Evolutionary conservation across 1,139 yeast genomes (phyloP), one percentile per base, ranked within the genome.

Genomic region (Yamadazyma sp.): DNA sequence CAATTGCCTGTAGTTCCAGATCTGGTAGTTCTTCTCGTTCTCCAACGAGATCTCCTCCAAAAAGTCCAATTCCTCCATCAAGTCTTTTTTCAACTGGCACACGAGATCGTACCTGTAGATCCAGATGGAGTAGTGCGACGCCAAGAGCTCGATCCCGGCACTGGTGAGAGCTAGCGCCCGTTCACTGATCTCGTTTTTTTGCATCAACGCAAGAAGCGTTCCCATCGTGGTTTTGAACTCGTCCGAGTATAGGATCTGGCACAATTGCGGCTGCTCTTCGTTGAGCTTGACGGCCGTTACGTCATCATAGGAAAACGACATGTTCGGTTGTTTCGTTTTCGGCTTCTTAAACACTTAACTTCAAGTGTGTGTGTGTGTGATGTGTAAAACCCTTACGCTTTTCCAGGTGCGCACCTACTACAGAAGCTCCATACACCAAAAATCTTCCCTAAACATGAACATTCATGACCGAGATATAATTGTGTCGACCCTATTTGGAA

Each of bases 61-160:
- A 96, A 96, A 89, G 34, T 77, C 77, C 30, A 85, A 62, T 54
- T 85, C 94, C 11, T 66, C 63, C 15, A 59, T 54, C 29, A 77
- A 52, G 47, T 69, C 60, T 36, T 64, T 56, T 14, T 63, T 47
- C 49, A 79, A 52, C 45, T 57, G 51, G 33, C 55, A 56, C 33
- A 88, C 61, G 11, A 81, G 79, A 43, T 81, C 73, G 45, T 67
- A 79, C 14, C 98, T 69, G 61, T 85, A 92, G 41, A 75, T 74
- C 98, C 98, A 92, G 1, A 83, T 83, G 0, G 96, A 85, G 58
- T 92, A 92, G 61, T 91, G 97, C 0, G 97, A 95, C 0, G 98
- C 92, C 37, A 87, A 81, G 44, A 76, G 55, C 12, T 67, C 76
- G 40, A 94, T 82, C 3, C 86, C 83, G 28, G 64, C 61, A 20